Percentiles rank a stretch among this genome's conserved stretches.
phyloP scores from a whole-genome alignment of 1,284 basidiomycete species.

The Ustilago crameri region DNA sequence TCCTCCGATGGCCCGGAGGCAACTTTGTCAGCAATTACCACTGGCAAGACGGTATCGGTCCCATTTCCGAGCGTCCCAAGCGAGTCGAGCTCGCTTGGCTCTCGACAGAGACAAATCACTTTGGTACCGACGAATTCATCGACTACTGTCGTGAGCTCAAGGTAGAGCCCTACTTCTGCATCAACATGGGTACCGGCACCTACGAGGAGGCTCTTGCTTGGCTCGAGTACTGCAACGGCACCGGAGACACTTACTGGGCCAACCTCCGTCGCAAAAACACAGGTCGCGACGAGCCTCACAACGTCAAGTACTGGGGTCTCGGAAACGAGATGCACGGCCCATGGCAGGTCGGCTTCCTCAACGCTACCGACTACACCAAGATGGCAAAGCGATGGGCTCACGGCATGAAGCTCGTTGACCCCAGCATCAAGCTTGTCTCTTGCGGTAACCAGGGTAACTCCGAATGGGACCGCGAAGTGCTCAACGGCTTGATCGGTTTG shows the following conservation, averaged over 20 bases:
- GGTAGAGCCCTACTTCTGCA: conserved; percentile 74
- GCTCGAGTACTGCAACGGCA: conserved; percentile 77
- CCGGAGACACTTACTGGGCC: conserved; percentile 73
- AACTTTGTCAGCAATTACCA: conserved; percentile 74
- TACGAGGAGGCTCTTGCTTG: conserved; percentile 76
- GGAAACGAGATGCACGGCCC: conserved; percentile 73
- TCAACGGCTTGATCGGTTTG: conserved; percentile 68
- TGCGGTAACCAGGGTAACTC: conserved; percentile 74
- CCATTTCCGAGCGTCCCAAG: conserved; percentile 72
- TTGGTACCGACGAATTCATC: conserved; percentile 75
- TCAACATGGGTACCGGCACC: conserved; percentile 77
- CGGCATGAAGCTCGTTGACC: conserved; percentile 75
- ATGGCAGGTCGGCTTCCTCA: conserved; percentile 77
- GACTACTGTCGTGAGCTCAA: conserved; percentile 69
- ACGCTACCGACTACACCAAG: conserved; percentile 74
- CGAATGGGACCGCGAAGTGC: conserved; percentile 69
- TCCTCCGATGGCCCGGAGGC: conserved; percentile 75
- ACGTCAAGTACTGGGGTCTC: conserved; percentile 71
- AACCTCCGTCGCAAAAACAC: conserved; percentile 74
- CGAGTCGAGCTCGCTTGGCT: conserved; percentile 77
- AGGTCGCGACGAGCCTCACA: conserved; percentile 74
- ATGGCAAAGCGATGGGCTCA: conserved; percentile 77
- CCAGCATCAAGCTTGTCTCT: conserved; percentile 73
- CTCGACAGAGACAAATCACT: conserved; percentile 75
- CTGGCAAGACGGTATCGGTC: conserved; percentile 77